Evolutionary conservation across 176 grass and related monocot species (phyloP).

Genomic region (Carex pumila): DNA sequence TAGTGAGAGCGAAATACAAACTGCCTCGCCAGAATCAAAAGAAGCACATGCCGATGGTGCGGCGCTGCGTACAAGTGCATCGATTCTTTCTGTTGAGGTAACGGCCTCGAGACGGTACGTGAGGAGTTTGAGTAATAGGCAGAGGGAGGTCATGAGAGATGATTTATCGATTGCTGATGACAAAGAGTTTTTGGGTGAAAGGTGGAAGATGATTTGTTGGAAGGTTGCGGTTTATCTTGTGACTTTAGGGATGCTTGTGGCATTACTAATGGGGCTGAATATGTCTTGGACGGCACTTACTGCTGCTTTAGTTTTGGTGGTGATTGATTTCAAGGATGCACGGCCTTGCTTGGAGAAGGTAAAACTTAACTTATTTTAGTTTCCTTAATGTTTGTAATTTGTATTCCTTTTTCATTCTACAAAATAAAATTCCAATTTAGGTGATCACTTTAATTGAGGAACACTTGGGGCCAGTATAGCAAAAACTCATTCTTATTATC

Average conservation of each 20-base stretch:
- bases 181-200: constrained; percentile 26
- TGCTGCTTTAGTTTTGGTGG: constrained; percentile 72
- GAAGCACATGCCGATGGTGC: constrained; percentile 17
- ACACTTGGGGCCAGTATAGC: no score
- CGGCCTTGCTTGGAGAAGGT: constrained; percentile 91
- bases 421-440: neutral
- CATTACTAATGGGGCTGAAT: constrained; percentile 80
- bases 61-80: constrained; percentile 15
- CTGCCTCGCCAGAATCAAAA: constrained; percentile 14
- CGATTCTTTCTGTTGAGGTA: constrained; percentile 46
- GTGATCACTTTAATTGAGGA: no score
- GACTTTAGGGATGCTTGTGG: constrained; percentile 73
- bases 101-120: constrained; percentile 39
- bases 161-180: constrained; percentile 30
- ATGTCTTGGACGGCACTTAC: constrained; percentile 96
- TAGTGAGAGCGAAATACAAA: constrained; percentile 69
- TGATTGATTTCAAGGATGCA: constrained; percentile 89
- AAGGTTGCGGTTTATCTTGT: constrained; percentile 67
- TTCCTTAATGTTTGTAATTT: neutral
- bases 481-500: neutral
- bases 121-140: constrained; percentile 28
- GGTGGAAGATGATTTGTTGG: constrained; percentile 68
- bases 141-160: neutral
- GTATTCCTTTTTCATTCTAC: neutral
- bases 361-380: neutral